phyloP scores from a whole-genome alignment of 805 yeast genomes.

The Hanseniaspora thailandica region DNA sequence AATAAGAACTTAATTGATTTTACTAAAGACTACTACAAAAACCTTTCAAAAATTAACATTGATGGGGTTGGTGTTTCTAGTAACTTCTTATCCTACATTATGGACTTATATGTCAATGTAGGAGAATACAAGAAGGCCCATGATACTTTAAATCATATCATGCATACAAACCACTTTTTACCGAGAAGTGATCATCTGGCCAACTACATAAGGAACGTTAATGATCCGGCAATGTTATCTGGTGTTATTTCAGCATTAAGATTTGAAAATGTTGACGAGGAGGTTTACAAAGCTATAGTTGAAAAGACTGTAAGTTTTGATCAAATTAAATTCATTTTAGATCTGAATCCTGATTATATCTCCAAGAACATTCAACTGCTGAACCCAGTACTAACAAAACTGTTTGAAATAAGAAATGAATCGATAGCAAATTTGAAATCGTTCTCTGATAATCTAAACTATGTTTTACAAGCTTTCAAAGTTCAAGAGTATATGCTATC shows the following conservation, averaged over 20 bases:
- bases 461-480: background rate
- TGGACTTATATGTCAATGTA: conserved; percentile 3
- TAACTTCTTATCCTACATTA: background rate
- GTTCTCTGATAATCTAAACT: background rate
- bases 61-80: background rate
- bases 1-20: background rate
- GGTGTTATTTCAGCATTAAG: conserved; percentile 6
- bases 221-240: background rate
- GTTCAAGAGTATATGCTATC: background rate
- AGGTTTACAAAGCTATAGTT: background rate
- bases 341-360: conserved; percentile 1
- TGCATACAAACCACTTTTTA: background rate
- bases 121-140: background rate
- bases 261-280: background rate
- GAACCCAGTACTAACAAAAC: background rate
- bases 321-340: conserved; percentile 7
- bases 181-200: conserved; percentile 2
- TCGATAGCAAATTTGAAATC: background rate
- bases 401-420: background rate
- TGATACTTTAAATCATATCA: background rate
- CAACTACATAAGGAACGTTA: conserved; percentile 1
- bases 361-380: background rate
- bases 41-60: background rate
- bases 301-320: conserved; percentile 1
- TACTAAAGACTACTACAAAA: background rate